phyloP scores from a whole-genome alignment of 2,329 filamentous ascomycete species.

The Xylariaceae sp. region DNA sequence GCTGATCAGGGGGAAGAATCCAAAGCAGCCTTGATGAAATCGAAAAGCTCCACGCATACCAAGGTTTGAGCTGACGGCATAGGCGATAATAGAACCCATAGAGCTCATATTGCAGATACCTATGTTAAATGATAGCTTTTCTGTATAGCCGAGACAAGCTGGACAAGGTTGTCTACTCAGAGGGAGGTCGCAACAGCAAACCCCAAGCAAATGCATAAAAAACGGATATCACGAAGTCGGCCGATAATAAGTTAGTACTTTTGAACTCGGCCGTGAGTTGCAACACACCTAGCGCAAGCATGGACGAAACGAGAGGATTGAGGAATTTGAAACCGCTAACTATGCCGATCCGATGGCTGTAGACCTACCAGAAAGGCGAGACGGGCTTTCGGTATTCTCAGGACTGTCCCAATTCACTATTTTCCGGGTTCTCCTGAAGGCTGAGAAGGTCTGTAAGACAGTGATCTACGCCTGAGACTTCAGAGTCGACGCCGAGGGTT shows the following conservation, averaged over 20 bases:
- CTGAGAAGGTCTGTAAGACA: too few species aligned
- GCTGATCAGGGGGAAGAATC: background rate
- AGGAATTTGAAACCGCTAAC: constrained; percentile 42
- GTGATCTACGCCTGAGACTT: too few species aligned
- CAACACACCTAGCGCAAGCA: constrained; percentile 62
- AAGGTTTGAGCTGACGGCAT: constrained; percentile 1
- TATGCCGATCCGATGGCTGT: constrained; percentile 13
- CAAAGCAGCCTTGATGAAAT: background rate
- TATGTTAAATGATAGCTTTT: constrained; percentile 3
- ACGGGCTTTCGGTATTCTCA: constrained; percentile 40
- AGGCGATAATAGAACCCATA: background rate
- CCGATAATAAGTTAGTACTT: constrained; percentile 21
- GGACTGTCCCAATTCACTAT: constrained; percentile 34
- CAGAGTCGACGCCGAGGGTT: too few species aligned
- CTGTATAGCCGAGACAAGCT: constrained; percentile 4
- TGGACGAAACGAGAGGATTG: constrained; percentile 42
- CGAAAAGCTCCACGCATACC: constrained; percentile 3
- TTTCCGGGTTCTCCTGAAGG: constrained; percentile 1
- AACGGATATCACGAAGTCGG: constrained; percentile 2
- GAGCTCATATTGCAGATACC: constrained; percentile 1
- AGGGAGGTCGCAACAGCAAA: constrained; percentile 1
- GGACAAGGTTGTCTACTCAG: too few species aligned
- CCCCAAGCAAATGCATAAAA: constrained; percentile 3
- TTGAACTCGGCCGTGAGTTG: constrained; percentile 57
- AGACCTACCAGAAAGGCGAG: constrained; percentile 30